phyloP scores from a whole-genome alignment of 768 basidiomycete species.

The Termitomyces sp. region DNA sequence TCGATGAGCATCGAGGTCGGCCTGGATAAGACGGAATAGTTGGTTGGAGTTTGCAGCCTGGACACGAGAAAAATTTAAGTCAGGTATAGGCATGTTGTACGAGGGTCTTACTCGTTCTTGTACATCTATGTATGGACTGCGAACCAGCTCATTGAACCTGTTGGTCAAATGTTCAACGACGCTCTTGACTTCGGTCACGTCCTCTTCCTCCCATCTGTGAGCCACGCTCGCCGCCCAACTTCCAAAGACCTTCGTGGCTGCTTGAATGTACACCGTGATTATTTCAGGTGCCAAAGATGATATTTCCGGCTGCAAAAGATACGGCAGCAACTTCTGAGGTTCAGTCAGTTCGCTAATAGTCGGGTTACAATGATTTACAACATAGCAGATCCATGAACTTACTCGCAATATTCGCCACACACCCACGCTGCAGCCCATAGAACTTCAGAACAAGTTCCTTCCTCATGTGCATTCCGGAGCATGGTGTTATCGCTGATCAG shows the following conservation, averaged over 20 bases:
- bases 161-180: slow-evolving; percentile 58
- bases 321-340: slow-evolving; percentile 66
- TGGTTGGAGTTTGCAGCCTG: slow-evolving; percentile 82
- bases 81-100: slow-evolving; percentile 3
- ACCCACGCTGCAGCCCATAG: slow-evolving; percentile 96
- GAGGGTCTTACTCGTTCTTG: slow-evolving; percentile 70
- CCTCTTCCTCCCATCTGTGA: slow-evolving; percentile 70
- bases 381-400: slow-evolving; percentile 21
- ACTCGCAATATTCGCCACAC: slow-evolving; percentile 93
- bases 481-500: slow-evolving; percentile 77
- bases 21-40: slow-evolving; percentile 69
- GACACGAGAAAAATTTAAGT: slow-evolving; percentile 1
- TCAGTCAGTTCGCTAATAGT: slow-evolving; percentile 59
- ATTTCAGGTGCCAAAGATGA: slow-evolving; percentile 57
- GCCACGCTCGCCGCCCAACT: slow-evolving; percentile 77
- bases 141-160: slow-evolving; percentile 54
- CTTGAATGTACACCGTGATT: slow-evolving; percentile 76
- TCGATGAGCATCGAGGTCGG: slow-evolving; percentile 58
- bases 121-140: slow-evolving; percentile 74
- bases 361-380: slow-evolving; percentile 1
- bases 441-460: slow-evolving; percentile 76
- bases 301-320: slow-evolving; percentile 60
- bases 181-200: slow-evolving; percentile 57
- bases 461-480: slow-evolving; percentile 59
- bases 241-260: slow-evolving; percentile 83